These are phyloP conservation scores for Carex scoparia DNA, from an alignment of 176 grass and related monocot species.

Conservation along the genomic window DNA sequence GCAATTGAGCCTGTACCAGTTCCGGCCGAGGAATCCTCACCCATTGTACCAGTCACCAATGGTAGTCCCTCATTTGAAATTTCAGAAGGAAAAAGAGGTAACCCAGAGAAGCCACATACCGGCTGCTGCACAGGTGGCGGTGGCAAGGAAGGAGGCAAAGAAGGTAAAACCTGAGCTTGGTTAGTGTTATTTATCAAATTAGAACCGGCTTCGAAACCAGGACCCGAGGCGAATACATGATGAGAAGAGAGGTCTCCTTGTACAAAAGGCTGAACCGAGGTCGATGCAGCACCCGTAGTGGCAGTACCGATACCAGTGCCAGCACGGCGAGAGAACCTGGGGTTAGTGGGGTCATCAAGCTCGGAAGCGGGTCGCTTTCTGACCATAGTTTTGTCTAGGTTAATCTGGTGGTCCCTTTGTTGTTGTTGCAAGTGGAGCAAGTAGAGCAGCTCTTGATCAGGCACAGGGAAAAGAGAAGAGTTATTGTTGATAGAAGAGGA, in stretches of 20 bases:
- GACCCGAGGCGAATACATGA: conserved; percentile 21
- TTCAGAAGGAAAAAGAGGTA: conserved; percentile 40
- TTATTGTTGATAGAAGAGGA: conserved; percentile 14
- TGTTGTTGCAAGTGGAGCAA: conserved; percentile 42
- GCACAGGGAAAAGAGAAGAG: conserved; percentile 13
- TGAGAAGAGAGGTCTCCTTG: not conserved
- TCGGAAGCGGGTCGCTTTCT: conserved; percentile 75
- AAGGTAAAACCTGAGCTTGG: conserved; percentile 16
- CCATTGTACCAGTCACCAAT: not conserved
- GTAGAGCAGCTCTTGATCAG: conserved; percentile 29
- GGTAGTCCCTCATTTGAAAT: conserved; percentile 24
- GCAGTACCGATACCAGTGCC: conserved; percentile 34
- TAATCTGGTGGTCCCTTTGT: not conserved
- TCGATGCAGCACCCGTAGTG: conserved; percentile 19
- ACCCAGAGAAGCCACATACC: conserved; percentile 38
- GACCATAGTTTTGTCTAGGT: conserved; percentile 48
- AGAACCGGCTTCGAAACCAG: conserved; percentile 11
- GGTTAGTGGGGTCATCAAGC: conserved; percentile 46
- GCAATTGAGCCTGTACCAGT: conserved; percentile 33
- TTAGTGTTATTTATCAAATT: conserved; percentile 11
- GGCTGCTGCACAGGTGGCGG: conserved; percentile 29
- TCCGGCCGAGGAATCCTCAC: conserved; percentile 19
- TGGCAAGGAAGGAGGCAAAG: conserved; percentile 32
- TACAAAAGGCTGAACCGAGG: not conserved
- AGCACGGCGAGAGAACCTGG: conserved; percentile 21